phyloP scores from a whole-genome alignment of 257 asterid species.

The Nicotiana knightiana region DNA sequence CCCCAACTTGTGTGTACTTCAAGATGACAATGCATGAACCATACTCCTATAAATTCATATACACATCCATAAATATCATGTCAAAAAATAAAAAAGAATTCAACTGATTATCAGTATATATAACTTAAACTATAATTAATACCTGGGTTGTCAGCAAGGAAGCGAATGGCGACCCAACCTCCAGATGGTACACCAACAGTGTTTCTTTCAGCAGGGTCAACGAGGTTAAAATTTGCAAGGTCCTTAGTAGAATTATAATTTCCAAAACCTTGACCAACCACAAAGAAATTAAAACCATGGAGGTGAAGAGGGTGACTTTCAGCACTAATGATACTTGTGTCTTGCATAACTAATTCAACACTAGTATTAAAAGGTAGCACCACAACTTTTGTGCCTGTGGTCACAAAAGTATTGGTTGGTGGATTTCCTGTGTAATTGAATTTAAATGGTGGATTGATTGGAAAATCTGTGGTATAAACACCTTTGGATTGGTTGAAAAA shows the following conservation, averaged over 20 bases:
- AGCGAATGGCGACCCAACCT: slow-evolving; percentile 63
- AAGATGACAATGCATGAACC: slow-evolving; percentile 76
- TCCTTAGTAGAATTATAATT: slow-evolving; percentile 50
- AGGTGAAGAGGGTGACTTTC: slow-evolving; percentile 67
- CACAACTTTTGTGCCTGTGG: slow-evolving; percentile 45
- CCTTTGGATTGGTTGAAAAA: slow-evolving; percentile 44
- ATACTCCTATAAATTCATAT: slow-evolving; percentile 35
- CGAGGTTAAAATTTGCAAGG: slow-evolving; percentile 43
- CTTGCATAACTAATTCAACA: slow-evolving; percentile 60
- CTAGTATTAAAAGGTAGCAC: slow-evolving; percentile 35
- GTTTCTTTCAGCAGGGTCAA: slow-evolving; percentile 61
- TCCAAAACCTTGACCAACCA: slow-evolving; percentile 54
- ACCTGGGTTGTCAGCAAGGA: slow-evolving; percentile 72
- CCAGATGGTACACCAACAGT: slow-evolving; percentile 58
- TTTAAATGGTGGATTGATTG: slow-evolving; percentile 41
- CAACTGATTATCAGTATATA: too few relatives aligned
- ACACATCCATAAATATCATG: not conserved
- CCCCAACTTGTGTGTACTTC: slow-evolving; percentile 81
- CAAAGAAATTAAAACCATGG: slow-evolving; percentile 63
- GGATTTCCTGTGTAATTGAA: slow-evolving; percentile 61
- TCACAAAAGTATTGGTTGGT: slow-evolving; percentile 31
- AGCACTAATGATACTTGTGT: slow-evolving; percentile 49
- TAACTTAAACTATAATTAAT: not conserved
- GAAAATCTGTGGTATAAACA: slow-evolving; percentile 55
- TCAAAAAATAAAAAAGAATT: too few relatives aligned